Percentiles rank a stretch among this genome's conserved stretches.
Evolutionary conservation across 2,329 filamentous ascomycete genomes (phyloP).

Genomic region (Ophiocordyceps robertsii): DNA sequence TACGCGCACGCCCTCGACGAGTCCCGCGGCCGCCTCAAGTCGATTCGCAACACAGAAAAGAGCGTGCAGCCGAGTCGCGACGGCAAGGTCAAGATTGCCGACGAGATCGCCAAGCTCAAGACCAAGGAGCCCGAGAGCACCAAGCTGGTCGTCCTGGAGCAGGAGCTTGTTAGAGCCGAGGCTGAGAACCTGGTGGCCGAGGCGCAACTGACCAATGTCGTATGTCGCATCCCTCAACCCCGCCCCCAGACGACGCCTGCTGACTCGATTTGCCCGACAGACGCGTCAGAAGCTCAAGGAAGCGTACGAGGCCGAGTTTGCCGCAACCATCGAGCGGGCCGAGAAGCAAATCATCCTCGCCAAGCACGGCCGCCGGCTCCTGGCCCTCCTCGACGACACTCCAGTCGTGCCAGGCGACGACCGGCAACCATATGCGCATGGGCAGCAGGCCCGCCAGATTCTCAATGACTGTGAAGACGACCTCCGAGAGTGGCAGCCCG

Average conservation of each 20-base stretch:
- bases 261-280: conserved; percentile 25
- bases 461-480: conserved; percentile 89
- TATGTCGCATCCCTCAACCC: conserved; percentile 29
- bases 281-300: conserved; percentile 95
- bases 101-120: conserved; percentile 87
- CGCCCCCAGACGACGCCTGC: not conserved
- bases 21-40: conserved; percentile 68
- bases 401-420: conserved; percentile 79
- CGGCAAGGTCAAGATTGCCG: conserved; percentile 72
- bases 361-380: conserved; percentile 72
- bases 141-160: conserved; percentile 73
- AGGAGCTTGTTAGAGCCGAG: conserved; percentile 91
- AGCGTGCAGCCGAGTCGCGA: conserved; percentile 89
- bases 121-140: conserved; percentile 80
- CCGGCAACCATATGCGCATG: conserved; percentile 53
- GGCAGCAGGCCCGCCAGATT: conserved; percentile 62
- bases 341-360: conserved; percentile 96
- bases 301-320: conserved; percentile 78
- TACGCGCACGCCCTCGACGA: conserved; percentile 85
- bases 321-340: conserved; percentile 84
- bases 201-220: conserved; percentile 89
- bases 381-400: conserved; percentile 78
- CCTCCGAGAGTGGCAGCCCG: conserved; percentile 58
- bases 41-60: conserved; percentile 88
- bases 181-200: conserved; percentile 93